Percentiles rank a stretch among this genome's conserved stretches.
Evolutionary conservation across 768 basidiomycete species (phyloP).

Genomic region (Pulveroboletus frians): DNA sequence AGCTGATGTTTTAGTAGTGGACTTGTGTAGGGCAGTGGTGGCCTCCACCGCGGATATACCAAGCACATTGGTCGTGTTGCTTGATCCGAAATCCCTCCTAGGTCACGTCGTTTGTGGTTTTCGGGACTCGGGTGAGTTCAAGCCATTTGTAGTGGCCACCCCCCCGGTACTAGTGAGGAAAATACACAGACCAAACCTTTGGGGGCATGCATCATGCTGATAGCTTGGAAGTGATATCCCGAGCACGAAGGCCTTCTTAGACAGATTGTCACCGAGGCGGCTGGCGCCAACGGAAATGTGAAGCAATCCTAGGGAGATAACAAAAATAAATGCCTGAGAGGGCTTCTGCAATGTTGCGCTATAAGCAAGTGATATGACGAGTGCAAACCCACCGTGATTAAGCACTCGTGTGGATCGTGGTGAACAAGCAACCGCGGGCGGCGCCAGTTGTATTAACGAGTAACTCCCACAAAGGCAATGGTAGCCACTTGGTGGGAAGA

Average conservation of each 20-base stretch:
- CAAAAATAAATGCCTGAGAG: conserved; percentile 16
- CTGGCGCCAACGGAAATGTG: background rate
- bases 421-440: background rate
- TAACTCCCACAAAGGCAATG: background rate
- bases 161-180: too few species aligned
- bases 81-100: background rate
- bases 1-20: conserved; percentile 2
- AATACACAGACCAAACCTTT: too few species aligned
- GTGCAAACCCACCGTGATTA: background rate
- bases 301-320: conserved; percentile 4
- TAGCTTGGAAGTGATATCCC: background rate
- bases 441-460: background rate
- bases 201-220: background rate
- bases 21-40: background rate
- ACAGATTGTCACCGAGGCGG: background rate
- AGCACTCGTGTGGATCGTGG: background rate
- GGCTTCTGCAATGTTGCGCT: background rate
- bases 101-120: background rate
- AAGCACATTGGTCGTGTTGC: background rate
- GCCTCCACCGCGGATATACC: background rate
- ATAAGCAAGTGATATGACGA: conserved; percentile 3
- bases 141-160: background rate
- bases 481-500: background rate
- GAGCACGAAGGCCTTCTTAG: background rate
- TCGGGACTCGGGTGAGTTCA: background rate